Base-by-base conservation (phyloP, 2,329 filamentous ascomycete species). In the Tolypocladium pustulatum region DNA sequence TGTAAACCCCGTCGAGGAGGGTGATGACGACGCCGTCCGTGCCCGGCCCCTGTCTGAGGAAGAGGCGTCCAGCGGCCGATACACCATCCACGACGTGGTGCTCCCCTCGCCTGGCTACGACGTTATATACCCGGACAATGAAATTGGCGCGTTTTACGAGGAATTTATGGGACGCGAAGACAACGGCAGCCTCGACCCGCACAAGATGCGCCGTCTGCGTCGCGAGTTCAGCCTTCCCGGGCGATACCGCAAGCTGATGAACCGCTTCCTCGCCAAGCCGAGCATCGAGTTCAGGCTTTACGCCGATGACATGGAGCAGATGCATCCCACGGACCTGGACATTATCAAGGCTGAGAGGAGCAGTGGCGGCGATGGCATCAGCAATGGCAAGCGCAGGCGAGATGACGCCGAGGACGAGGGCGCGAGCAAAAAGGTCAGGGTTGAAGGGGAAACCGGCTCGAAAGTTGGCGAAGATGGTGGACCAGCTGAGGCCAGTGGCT, bases 21-120 rank as follows among this genome's bases (percentile, higher is more conserved):
- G 76, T 9, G 75, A 78, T n/a, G 72, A 73, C 55, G 66, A 68
- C 25, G 75, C 75, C 52, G 70, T 80, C 54, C 62, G 88, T 40
- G 92, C 91, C 1, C 86, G 91, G 17, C 74, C 86, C 0, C 76
- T 99, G 17, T 88, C 85, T 2, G 83, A 83, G 5, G 85, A 87
- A n/a, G 94, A 99, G 70, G 89, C 85, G 3, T 79, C 81, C 32
- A 89, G 85, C 63, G 91, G 90, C 13, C 80, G 82, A 59, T 97
- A 88, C 73, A 84, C 81, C 41, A 88, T 99, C 65, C 91, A 89
- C 68, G 94, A 99, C 69, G 70, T 97, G 61, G 92, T 99, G 15
- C 80, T 99, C 2, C 93, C 95, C 3, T 86, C 89, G n/a, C 94
- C 94, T 0, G 94, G 94, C 22, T 97, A 86, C 75, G 91, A 96